phyloP scores from a whole-genome alignment of 169 alveolate genomes.

The Plasmodium vinckei region DNA sequence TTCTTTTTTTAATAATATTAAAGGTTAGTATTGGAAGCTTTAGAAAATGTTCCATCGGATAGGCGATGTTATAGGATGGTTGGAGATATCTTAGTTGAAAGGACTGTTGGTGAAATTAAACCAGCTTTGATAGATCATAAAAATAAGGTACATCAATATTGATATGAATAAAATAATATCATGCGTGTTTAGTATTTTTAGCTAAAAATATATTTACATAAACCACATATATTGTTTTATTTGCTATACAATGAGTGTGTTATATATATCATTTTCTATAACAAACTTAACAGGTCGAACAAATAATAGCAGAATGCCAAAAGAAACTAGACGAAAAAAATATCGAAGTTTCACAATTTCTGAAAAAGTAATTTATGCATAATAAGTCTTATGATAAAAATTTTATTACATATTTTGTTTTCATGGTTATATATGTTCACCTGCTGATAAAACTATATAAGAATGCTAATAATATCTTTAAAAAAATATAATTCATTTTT shows the following conservation, averaged over 20 bases:
- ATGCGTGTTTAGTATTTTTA: conserved; percentile 1
- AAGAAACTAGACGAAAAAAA: conserved; percentile 69
- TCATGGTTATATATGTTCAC: too few species aligned
- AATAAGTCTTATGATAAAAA: neutral
- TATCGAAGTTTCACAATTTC: conserved; percentile 45
- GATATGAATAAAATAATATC: neutral
- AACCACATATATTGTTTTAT: neutral
- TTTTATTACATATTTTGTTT: neutral
- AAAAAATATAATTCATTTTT: neutral
- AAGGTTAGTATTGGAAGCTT: conserved; percentile 90
- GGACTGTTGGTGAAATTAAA: conserved; percentile 90
- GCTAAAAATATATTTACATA: neutral
- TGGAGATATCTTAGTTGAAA: conserved; percentile 93
- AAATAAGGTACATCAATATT: conserved; percentile 75
- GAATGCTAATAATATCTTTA: too few species aligned
- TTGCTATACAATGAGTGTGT: neutral
- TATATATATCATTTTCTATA: neutral
- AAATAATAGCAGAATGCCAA: conserved; percentile 68
- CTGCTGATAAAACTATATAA: too few species aligned
- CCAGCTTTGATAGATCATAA: conserved; percentile 90
- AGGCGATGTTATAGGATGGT: conserved; percentile 92
- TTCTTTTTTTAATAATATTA: conserved; percentile 6
- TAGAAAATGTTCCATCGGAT: conserved; percentile 86
- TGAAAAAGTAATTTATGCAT: conserved; percentile 56
- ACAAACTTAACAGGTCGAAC: conserved; percentile 47